Conservation (phyloP, 306 rosid species). For the Cercis canadensis region DNA sequence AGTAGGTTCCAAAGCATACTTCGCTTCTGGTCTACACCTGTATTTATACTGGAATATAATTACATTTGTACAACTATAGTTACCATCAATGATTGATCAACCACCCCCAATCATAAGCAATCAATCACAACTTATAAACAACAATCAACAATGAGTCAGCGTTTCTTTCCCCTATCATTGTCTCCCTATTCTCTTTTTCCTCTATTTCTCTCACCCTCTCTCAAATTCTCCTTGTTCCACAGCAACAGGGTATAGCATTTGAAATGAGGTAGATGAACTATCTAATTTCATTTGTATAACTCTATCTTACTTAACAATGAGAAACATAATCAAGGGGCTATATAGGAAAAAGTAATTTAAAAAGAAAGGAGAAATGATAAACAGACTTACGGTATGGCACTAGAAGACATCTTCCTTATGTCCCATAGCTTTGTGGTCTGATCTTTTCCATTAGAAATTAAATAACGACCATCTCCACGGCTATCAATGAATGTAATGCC, state of each 20-base stretch:
- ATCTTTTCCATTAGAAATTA: conserved; percentile 92
- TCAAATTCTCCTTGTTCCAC: conserved; percentile 1
- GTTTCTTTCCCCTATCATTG: background rate
- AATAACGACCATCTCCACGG: conserved; percentile 90
- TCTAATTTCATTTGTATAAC: conserved; percentile 9
- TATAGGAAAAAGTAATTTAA: background rate
- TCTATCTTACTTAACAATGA: conserved; percentile 14
- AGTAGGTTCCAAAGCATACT: no score
- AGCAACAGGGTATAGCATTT: background rate
- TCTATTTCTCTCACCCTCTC: background rate
- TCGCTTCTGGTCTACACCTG: no score
- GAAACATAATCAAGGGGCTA: background rate
- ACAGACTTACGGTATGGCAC: conserved; percentile 53
- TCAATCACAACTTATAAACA: no score
- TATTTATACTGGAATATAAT: no score
- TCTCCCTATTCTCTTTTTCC: background rate
- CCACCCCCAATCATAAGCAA: no score
- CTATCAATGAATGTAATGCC: conserved; percentile 89
- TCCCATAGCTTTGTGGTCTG: conserved; percentile 97
- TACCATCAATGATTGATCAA: no score
- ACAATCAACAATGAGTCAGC: no score
- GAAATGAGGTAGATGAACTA: conserved; percentile 10
- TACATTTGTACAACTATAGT: no score
- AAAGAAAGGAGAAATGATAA: conserved; percentile 13
- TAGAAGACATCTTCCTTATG: conserved; percentile 79